Evolutionary conservation across 2,329 filamentous ascomycete genomes (phyloP), one percentile per base, ranked within the genome.

Genomic region (Daldinia sp.): DNA sequence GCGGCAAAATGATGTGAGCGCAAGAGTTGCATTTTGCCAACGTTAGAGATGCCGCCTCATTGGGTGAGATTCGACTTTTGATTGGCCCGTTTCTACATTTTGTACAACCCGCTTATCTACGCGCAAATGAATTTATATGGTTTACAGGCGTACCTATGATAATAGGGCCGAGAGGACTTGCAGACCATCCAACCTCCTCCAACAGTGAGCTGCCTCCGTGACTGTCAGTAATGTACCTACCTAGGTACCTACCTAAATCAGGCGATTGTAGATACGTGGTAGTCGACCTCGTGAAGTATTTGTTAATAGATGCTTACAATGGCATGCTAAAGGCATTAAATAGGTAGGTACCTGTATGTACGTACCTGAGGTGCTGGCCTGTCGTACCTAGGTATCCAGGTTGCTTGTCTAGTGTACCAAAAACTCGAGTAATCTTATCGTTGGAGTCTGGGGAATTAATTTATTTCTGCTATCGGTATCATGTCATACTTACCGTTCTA

Each of bases 391-490:
- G 15, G n/a, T 50, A 54, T 34, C 49, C 49, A n/a, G n/a, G n/a
- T n/a, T n/a, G n/a, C n/a, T n/a, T n/a, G n/a, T n/a, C n/a, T n/a
- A n/a, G n/a, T n/a, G n/a, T n/a, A n/a, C n/a, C n/a, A n/a, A n/a
- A n/a, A n/a, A n/a, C 25, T 32, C 8, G n/a, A 50, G 23, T 11
- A 41, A 50, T 50, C 57, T 54, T 52, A 61, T 56, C 51, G 32
- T 9, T 61, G 37, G 47, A 55, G 25, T 53, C 39, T 48, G 53
- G 59, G 59, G 59, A 53, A 37, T 62, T 57, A 21, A 62, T 57
- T 57, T 57, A 57, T 49, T 57, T 48, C 58, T 32, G 52, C 21
- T 51, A 56, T 61, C 47, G n/a, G n/a, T 45, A 17, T 15, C 25
- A 17, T 27, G 43, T 19, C 6, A 25, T 11, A 45, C 25, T 45